Conservation (phyloP, 108 stramenopile species). For the Nitzschia sp. region DNA sequence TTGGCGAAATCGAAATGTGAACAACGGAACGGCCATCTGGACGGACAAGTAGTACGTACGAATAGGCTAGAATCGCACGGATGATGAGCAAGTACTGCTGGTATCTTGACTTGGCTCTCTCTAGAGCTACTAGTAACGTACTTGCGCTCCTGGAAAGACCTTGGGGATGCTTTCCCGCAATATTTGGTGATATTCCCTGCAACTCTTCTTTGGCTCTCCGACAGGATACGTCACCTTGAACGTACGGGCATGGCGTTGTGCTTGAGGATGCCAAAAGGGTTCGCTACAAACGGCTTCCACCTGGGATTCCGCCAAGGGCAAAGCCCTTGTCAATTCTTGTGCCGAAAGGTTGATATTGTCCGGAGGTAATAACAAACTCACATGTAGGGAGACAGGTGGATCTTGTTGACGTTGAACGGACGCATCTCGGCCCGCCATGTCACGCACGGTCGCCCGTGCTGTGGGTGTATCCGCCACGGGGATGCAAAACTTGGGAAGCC, state of each 20-base stretch:
- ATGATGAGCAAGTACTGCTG: no score
- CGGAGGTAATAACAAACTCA: slow-evolving; percentile 45
- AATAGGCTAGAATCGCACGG: no score
- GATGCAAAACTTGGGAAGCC: slow-evolving; percentile 38
- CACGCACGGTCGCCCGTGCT: slow-evolving; percentile 18
- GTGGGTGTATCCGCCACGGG: slow-evolving; percentile 41
- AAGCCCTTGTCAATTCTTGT: slow-evolving; percentile 11
- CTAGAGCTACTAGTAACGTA: slow-evolving; percentile 18
- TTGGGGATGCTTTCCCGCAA: slow-evolving; percentile 30
- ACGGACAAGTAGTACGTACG: no score
- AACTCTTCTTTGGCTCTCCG: slow-evolving; percentile 28
- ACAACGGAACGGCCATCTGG: slow-evolving; percentile 19
- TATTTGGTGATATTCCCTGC: slow-evolving; percentile 38
- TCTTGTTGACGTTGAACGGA: slow-evolving; percentile 37
- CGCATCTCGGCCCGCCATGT: slow-evolving; percentile 45
- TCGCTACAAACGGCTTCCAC: slow-evolving; percentile 26
- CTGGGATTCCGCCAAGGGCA: slow-evolving; percentile 11
- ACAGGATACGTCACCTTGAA: slow-evolving; percentile 44
- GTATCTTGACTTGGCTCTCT: not conserved
- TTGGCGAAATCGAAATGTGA: slow-evolving; percentile 35
- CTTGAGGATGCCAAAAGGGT: slow-evolving; percentile 25
- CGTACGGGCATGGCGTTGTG: slow-evolving; percentile 20
- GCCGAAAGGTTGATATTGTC: slow-evolving; percentile 11
- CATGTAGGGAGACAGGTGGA: slow-evolving; percentile 36
- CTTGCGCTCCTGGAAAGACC: slow-evolving; percentile 46